A percentile compares a stretch with the other conserved stretches of the same genome.
Conservation (phyloP, 225 moss, liverwort and hornwort species). For the Neckera pumila region DNA sequence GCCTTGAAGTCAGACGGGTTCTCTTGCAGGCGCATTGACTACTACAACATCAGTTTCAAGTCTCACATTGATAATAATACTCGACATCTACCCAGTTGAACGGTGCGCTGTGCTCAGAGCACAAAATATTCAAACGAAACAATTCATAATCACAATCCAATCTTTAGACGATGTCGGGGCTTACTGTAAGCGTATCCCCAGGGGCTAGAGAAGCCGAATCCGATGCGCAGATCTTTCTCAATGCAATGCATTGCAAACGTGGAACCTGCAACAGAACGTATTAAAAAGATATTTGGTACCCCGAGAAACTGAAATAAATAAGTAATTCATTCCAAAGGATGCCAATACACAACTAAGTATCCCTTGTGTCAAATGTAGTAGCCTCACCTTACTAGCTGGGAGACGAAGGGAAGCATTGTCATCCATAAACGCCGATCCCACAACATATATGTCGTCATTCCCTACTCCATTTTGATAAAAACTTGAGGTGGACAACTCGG, state of each 20-base stretch:
- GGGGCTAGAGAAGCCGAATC: constrained; percentile 8
- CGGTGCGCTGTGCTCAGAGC: neutral
- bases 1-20: neutral
- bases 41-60: neutral
- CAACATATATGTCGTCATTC: constrained; percentile 19
- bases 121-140: neutral
- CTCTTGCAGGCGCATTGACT: neutral
- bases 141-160: neutral
- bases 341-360: neutral
- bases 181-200: constrained; percentile 18
- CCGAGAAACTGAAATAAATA: neutral
- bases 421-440: constrained; percentile 41
- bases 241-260: constrained; percentile 74
- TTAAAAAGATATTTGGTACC: neutral
- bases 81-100: neutral
- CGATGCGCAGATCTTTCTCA: constrained; percentile 39
- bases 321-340: neutral
- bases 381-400: constrained; percentile 80
- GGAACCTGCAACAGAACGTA: constrained; percentile 63
- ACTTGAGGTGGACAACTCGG: constrained; percentile 45
- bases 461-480: constrained; percentile 18
- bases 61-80: neutral
- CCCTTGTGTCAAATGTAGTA: neutral
- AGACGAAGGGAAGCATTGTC: constrained; percentile 54
- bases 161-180: neutral